Evolutionary conservation across 495 filamentous ascomycete genomes (phyloP).

Genomic region (Xanthoparmelia taractica): DNA sequence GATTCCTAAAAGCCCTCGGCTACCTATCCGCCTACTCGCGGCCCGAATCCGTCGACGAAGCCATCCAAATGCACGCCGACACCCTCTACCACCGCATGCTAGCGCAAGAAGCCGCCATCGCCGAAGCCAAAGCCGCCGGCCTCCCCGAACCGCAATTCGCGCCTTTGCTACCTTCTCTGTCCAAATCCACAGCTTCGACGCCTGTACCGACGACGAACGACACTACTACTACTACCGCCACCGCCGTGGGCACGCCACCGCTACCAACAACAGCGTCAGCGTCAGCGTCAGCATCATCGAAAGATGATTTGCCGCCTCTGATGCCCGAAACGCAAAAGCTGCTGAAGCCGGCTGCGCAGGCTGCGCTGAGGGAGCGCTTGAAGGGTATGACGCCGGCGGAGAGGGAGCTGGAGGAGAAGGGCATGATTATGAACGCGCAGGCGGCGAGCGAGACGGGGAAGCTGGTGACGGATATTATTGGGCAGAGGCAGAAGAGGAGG

Average conservation of each 20-base stretch:
- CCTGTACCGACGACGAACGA: neutral
- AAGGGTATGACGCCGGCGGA: constrained; percentile 55
- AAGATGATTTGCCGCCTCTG: neutral
- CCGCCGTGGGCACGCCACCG: too few relatives aligned
- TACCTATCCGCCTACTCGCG: constrained; percentile 63
- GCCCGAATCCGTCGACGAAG: constrained; percentile 65
- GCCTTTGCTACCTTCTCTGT: constrained; percentile 35
- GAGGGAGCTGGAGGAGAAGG: constrained; percentile 56
- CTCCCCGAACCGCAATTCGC: constrained; percentile 42
- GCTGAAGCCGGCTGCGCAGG: constrained; percentile 32
- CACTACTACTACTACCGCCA: constrained; percentile 27
- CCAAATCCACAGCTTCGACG: neutral
- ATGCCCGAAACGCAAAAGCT: constrained; percentile 2
- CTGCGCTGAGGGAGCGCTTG: constrained; percentile 46
- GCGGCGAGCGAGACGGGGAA: constrained; percentile 48
- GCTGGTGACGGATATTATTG: constrained; percentile 45
- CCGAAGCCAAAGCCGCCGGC: constrained; percentile 59
- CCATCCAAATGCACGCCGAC: constrained; percentile 94
- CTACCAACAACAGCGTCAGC: too few relatives aligned
- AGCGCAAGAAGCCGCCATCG: constrained; percentile 60
- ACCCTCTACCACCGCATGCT: constrained; percentile 79
- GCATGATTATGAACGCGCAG: constrained; percentile 52
- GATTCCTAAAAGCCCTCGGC: constrained; percentile 85
- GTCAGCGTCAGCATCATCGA: neutral
- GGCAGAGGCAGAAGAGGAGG: constrained; percentile 49